phyloP scores from a whole-genome alignment of 2,329 filamentous ascomycete genomes.

The Graphiopsis chlorocephala region DNA sequence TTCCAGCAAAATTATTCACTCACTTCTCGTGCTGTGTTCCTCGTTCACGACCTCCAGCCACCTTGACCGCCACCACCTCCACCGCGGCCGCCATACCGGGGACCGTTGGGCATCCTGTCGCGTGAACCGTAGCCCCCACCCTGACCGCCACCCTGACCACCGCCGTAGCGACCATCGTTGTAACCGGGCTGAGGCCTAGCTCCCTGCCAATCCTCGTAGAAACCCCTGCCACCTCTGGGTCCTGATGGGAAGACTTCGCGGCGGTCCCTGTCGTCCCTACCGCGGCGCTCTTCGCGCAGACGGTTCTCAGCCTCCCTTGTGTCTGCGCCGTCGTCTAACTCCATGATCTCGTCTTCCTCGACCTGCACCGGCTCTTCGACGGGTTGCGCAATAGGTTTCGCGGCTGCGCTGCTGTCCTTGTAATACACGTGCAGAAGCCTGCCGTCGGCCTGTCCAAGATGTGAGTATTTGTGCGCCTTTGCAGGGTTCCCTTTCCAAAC shows the following conservation, averaged over 20 bases:
- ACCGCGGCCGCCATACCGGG: conserved; percentile 9
- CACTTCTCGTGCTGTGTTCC: not conserved
- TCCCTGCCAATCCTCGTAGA: conserved; percentile 14
- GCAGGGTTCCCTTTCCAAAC: conserved; percentile 28
- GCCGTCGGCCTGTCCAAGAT: conserved; percentile 63
- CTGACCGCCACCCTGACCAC: not conserved
- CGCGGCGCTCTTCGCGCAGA: conserved; percentile 32
- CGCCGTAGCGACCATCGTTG: conserved; percentile 11
- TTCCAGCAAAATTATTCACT: not conserved
- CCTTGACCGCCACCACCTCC: conserved; percentile 1
- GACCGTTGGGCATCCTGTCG: conserved; percentile 1
- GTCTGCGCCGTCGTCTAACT: conserved; percentile 38
- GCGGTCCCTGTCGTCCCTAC: conserved; percentile 22
- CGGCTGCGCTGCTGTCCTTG: conserved; percentile 20
- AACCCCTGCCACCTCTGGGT: not conserved
- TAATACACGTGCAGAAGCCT: conserved; percentile 68
- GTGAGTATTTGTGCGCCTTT: conserved; percentile 16
- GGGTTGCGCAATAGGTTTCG: not conserved
- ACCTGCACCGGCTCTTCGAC: conserved; percentile 17
- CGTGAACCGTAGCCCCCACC: not conserved
- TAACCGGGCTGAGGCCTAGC: conserved; percentile 5
- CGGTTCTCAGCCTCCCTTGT: conserved; percentile 31
- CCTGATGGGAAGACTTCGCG: conserved; percentile 9
- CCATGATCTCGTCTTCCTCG: conserved; percentile 41
- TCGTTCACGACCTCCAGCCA: conserved; percentile 4